phyloP scores from a whole-genome alignment of 2,329 filamentous ascomycete species.

The Pyrenochaeta sp. region DNA sequence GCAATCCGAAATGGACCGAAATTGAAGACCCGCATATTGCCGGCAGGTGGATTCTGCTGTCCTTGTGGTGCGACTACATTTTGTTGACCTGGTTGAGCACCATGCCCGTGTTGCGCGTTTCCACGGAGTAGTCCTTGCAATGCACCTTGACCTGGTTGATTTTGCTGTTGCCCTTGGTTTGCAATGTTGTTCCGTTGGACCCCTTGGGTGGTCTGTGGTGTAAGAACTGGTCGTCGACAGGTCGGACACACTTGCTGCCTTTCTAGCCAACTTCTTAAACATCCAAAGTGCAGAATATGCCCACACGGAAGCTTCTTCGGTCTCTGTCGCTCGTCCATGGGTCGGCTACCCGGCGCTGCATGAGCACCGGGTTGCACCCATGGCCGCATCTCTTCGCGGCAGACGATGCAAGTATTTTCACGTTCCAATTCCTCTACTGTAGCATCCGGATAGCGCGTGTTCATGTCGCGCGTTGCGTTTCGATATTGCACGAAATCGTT shows the following conservation, averaged over 20 bases:
- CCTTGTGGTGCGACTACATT: slow-evolving; percentile 21
- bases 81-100: slow-evolving; percentile 25
- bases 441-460: slow-evolving; percentile 86
- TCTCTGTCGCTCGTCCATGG: slow-evolving; percentile 79
- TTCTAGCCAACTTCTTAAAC: slow-evolving; percentile 95
- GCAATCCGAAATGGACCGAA: slow-evolving; percentile 46
- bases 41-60: slow-evolving; percentile 32
- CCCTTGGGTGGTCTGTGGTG: slow-evolving; percentile 33
- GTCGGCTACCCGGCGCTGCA: slow-evolving; percentile 45
- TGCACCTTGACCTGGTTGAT: slow-evolving; percentile 23
- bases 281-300: slow-evolving; percentile 92
- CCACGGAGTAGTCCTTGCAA: slow-evolving; percentile 28
- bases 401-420: slow-evolving; percentile 97
- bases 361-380: slow-evolving; percentile 66
- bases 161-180: no score
- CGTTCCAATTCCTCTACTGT: slow-evolving; percentile 82
- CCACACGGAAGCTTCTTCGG: slow-evolving; percentile 97
- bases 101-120: slow-evolving; percentile 24
- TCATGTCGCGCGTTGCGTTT: slow-evolving; percentile 93
- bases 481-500: slow-evolving; percentile 88
- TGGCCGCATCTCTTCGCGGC: slow-evolving; percentile 90
- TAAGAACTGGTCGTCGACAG: slow-evolving; percentile 82
- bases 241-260: slow-evolving; percentile 97
- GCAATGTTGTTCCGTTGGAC: slow-evolving; percentile 37
- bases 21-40: slow-evolving; percentile 48